Conservation (phyloP, 2,329 filamentous ascomycete genomes). For the Talaromyces sp. region DNA sequence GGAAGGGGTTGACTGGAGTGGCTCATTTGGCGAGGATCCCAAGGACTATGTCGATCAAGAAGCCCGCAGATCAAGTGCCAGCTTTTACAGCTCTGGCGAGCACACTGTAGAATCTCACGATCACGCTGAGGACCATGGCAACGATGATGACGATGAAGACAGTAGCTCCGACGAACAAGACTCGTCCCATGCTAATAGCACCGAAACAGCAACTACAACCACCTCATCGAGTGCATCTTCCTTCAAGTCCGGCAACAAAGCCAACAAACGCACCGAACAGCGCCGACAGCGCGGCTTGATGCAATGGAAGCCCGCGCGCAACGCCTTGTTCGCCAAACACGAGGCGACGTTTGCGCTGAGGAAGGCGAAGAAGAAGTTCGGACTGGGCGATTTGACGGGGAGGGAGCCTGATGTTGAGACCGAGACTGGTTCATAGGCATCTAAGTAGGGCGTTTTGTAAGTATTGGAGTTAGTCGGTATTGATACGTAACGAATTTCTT, state of each 20-base stretch:
- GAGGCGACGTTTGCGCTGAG: constrained; percentile 75
- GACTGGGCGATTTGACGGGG: constrained; percentile 65
- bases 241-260: constrained; percentile 30
- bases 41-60: constrained; percentile 54
- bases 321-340: constrained; percentile 80
- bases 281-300: constrained; percentile 85
- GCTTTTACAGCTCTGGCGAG: constrained; percentile 51
- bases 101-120: background rate
- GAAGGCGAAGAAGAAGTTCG: constrained; percentile 70
- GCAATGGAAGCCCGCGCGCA: constrained; percentile 91
- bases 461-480: background rate
- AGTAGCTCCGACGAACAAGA: background rate
- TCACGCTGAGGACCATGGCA: background rate
- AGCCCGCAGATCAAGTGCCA: constrained; percentile 36
- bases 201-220: constrained; percentile 41
- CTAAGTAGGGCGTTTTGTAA: background rate
- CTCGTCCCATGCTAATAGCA: background rate
- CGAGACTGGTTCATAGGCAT: constrained; percentile 43
- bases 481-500: background rate
- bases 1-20: constrained; percentile 80
- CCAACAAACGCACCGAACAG: constrained; percentile 56
- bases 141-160: background rate
- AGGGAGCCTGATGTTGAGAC: constrained; percentile 87
- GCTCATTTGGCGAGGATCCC: constrained; percentile 79
- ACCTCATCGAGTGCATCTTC: constrained; percentile 18